Percentiles rank a stretch among this genome's conserved stretches.
Conservation (phyloP, 1,139 yeast species). For the Yamadazyma membranifaciens region DNA sequence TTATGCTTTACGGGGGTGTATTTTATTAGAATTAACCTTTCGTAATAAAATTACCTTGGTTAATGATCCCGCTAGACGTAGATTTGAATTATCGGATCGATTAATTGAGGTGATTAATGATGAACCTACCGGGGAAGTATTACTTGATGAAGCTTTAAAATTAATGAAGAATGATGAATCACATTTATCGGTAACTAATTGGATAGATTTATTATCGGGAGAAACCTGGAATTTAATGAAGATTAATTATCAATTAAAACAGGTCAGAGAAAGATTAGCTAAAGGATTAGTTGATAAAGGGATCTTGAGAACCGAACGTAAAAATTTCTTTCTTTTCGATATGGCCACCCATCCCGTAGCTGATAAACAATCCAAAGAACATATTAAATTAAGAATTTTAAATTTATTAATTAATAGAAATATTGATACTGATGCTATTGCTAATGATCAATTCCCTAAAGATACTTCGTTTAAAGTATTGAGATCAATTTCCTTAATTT, state of each 20-base stretch:
- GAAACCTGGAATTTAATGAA: conserved; percentile 98
- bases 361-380: conserved; percentile 78
- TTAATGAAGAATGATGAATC: conserved; percentile 84
- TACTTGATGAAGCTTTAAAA: conserved; percentile 88
- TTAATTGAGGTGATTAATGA: conserved; percentile 83
- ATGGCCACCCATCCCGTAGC: conserved; percentile 99
- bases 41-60: conserved; percentile 86
- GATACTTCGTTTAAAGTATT: conserved; percentile 68
- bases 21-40: conserved; percentile 85
- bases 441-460: conserved; percentile 64
- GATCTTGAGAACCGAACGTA: conserved; percentile 91
- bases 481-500: conserved; percentile 78
- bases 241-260: conserved; percentile 91
- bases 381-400: conserved; percentile 71
- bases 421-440: conserved; percentile 46
- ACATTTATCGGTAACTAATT: conserved; percentile 76
- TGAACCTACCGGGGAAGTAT: conserved; percentile 89
- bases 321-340: conserved; percentile 89
- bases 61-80: conserved; percentile 89
- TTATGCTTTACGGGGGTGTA: conserved; percentile 94
- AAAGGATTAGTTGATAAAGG: conserved; percentile 98
- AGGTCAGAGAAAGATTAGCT: conserved; percentile 93
- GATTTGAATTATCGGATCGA: conserved; percentile 86
- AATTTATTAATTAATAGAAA: conserved; percentile 71
- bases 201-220: conserved; percentile 93